phyloP scores from a whole-genome alignment of 345 rosid species.

The Acer negundo region DNA sequence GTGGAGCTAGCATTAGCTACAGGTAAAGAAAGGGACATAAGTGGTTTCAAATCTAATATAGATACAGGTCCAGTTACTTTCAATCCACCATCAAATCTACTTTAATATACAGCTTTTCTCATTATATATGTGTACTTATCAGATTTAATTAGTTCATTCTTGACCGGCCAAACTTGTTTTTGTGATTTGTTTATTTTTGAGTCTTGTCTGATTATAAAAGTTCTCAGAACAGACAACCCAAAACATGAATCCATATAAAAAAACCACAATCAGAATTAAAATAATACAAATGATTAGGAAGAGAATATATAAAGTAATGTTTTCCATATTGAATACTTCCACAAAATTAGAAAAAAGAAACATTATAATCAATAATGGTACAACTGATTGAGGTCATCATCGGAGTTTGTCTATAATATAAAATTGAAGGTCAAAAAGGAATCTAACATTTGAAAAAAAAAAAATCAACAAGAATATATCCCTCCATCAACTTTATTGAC shows the following conservation, averaged over 20 bases:
- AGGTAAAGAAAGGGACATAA: background rate
- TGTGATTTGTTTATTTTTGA: background rate
- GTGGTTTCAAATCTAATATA: background rate
- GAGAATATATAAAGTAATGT: background rate
- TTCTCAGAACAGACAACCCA: background rate
- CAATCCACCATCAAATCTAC: too few species aligned
- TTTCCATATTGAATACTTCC: too few species aligned
- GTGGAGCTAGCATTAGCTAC: background rate
- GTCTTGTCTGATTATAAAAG: too few species aligned
- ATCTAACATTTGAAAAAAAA: background rate
- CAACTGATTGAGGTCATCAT: background rate
- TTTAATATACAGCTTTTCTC: background rate
- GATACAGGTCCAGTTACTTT: background rate
- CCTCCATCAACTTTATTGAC: background rate
- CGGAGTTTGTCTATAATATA: background rate
- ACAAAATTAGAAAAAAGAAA: too few species aligned
- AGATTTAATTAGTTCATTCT: background rate
- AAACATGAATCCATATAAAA: background rate
- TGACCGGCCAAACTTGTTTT: background rate
- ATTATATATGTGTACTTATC: too few species aligned
- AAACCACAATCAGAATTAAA: background rate
- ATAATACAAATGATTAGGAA: background rate
- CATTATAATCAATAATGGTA: background rate
- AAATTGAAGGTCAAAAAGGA: conserved; percentile 1
- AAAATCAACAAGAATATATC: background rate